Percentiles rank a stretch among this genome's conserved stretches.
Conservation (phyloP, 2,329 filamentous ascomycete genomes). For the Alternaria angustiovoidea region DNA sequence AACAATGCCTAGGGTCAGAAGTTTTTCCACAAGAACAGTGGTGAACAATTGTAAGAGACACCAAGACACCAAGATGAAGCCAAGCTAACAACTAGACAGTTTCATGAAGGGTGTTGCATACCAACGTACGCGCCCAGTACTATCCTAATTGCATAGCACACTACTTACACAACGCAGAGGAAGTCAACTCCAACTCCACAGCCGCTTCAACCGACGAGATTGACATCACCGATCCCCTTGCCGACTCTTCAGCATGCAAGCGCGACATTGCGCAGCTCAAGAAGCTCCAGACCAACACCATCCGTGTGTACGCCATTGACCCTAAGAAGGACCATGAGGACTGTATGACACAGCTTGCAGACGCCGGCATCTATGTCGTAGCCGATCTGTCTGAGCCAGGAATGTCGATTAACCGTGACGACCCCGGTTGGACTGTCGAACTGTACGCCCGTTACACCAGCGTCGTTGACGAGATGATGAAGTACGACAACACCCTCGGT, state of each 20-base stretch:
- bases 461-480: conserved; percentile 81
- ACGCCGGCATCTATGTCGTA: conserved; percentile 93
- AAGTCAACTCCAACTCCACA: conserved; percentile 64
- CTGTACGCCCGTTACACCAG: conserved; percentile 82
- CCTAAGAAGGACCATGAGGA: conserved; percentile 77
- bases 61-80: conserved; percentile 1
- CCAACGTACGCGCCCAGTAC: conserved; percentile 63
- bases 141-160: not conserved
- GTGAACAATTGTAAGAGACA: conserved; percentile 67
- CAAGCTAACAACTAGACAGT: conserved; percentile 49
- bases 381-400: conserved; percentile 86
- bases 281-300: conserved; percentile 80
- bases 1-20: conserved; percentile 69
- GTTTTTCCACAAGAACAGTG: conserved; percentile 88
- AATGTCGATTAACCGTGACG: conserved; percentile 83
- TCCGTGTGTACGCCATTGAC: conserved; percentile 94
- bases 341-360: conserved; percentile 84
- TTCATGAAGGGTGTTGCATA: conserved; percentile 96
- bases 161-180: conserved; percentile 53
- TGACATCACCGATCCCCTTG: conserved; percentile 82
- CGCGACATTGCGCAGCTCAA: conserved; percentile 85
- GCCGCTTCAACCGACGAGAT: conserved; percentile 57
- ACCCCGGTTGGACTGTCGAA: conserved; percentile 78
- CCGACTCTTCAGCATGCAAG: conserved; percentile 74
- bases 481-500: conserved; percentile 91